These are phyloP conservation scores for Austroboletus rostrupii DNA, from an alignment of 1,284 basidiomycete species.

Conservation along the genomic window DNA sequence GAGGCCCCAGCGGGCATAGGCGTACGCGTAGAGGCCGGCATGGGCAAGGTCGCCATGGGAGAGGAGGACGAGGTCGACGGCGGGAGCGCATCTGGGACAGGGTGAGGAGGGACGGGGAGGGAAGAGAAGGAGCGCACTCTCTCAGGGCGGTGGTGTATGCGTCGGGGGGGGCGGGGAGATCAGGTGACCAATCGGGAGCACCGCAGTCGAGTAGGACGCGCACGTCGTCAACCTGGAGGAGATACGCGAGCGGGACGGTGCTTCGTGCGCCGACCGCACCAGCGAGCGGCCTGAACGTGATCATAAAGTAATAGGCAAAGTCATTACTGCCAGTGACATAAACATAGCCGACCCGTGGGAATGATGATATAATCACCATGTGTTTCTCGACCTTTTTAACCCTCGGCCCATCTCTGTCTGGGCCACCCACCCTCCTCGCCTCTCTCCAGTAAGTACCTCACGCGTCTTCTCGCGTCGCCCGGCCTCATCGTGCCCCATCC, in stretches of 20 bases:
- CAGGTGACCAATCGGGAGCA: constrained; percentile 78
- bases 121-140: constrained; percentile 48
- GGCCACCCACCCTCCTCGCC: constrained; percentile 27
- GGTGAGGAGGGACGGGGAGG: constrained; percentile 10
- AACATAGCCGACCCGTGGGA: constrained; percentile 30
- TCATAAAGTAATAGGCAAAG: constrained; percentile 53
- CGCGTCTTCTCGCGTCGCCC: constrained; percentile 27
- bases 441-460: constrained; percentile 27
- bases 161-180: constrained; percentile 48
- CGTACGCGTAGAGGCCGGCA: constrained; percentile 88
- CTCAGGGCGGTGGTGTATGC: constrained; percentile 60
- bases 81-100: constrained; percentile 56
- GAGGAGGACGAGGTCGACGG: constrained; percentile 82
- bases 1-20: constrained; percentile 83
- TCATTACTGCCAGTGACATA: neutral
- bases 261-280: constrained; percentile 71
- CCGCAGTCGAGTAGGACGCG: constrained; percentile 94
- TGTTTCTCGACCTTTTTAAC: constrained; percentile 35
- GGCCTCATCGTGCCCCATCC: neutral
- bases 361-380: constrained; percentile 33
- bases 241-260: constrained; percentile 71
- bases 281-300: constrained; percentile 88
- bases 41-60: constrained; percentile 92
- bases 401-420: constrained; percentile 35
- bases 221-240: constrained; percentile 93